phyloP scores from a whole-genome alignment of 192 early-diverging fungal species.

The Entomortierella lignicola region DNA sequence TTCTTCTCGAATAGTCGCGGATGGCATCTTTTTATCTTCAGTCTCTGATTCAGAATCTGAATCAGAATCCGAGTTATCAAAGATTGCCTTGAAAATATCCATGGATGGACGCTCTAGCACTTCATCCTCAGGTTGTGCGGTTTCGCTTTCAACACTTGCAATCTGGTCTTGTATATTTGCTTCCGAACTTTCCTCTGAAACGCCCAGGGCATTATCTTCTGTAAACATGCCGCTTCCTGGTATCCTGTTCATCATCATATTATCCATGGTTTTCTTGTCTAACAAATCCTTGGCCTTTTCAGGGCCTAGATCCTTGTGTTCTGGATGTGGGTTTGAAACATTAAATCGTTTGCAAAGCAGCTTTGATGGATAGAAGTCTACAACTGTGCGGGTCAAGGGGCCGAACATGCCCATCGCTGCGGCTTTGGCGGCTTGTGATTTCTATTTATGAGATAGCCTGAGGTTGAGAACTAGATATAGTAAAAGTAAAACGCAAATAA shows the following conservation, averaged over 20 bases:
- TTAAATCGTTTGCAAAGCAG: constrained; percentile 85
- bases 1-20: constrained; percentile 21
- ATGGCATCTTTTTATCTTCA: constrained; percentile 24
- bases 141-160: background rate
- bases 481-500: background rate
- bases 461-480: background rate
- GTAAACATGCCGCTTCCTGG: constrained; percentile 10
- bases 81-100: constrained; percentile 91
- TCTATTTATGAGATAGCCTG: constrained; percentile 6
- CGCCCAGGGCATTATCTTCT: background rate
- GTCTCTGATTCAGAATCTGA: constrained; percentile 63
- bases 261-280: constrained; percentile 58
- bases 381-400: constrained; percentile 63
- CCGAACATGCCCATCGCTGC: constrained; percentile 79
- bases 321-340: constrained; percentile 77
- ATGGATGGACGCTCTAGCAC: constrained; percentile 74
- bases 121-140: constrained; percentile 10
- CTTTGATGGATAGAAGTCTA: constrained; percentile 72
- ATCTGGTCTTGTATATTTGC: constrained; percentile 12
- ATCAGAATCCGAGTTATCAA: constrained; percentile 70
- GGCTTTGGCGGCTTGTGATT: constrained; percentile 57
- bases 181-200: background rate
- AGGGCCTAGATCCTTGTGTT: constrained; percentile 50
- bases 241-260: constrained; percentile 45
- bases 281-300: constrained; percentile 51